Conservation (phyloP, 345 rosid genomes). For the Boechera divaricarpa region DNA sequence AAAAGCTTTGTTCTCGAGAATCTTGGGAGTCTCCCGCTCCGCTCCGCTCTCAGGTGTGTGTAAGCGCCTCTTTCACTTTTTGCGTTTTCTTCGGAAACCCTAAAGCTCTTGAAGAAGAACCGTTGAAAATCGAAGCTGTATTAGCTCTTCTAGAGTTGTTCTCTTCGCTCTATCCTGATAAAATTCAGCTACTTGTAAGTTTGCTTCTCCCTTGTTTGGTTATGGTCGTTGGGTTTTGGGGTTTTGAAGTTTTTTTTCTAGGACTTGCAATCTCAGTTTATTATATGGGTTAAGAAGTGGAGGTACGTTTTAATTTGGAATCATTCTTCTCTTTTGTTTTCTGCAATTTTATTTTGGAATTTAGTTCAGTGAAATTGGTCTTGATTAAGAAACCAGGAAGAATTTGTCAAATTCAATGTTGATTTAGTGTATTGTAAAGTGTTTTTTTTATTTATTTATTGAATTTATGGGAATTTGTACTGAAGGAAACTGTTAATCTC, state of each 20-base stretch:
- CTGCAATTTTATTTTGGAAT: too few relatives aligned
- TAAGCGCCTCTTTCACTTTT: not conserved
- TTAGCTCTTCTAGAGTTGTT: not conserved
- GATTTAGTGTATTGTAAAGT: not conserved
- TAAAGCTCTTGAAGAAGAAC: conserved; percentile 11
- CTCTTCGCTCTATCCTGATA: not conserved
- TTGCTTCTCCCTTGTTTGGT: not conserved
- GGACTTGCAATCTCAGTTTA: conserved; percentile 3
- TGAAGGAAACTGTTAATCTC: conserved; percentile 4
- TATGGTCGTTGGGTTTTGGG: not conserved
- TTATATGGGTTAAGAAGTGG: not conserved
- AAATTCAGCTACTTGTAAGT: conserved; percentile 18
- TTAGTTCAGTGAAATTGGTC: not conserved
- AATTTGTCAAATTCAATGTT: too few relatives aligned
- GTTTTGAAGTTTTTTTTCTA: not conserved
- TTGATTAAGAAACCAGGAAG: too few relatives aligned
- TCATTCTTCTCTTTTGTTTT: too few relatives aligned
- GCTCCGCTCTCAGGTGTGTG: conserved; percentile 35
- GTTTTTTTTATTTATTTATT: not conserved
- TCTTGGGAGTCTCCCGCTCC: conserved; percentile 41
- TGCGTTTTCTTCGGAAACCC: conserved; percentile 35
- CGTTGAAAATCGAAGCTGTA: conserved; percentile 19
- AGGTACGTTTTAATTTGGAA: too few relatives aligned
- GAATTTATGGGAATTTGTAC: not conserved
- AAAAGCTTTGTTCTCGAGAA: conserved; percentile 30